Evolutionary conservation across 768 basidiomycete species (phyloP), one percentile per base, ranked within the genome.

Genomic region (Termitomyces sp.): DNA sequence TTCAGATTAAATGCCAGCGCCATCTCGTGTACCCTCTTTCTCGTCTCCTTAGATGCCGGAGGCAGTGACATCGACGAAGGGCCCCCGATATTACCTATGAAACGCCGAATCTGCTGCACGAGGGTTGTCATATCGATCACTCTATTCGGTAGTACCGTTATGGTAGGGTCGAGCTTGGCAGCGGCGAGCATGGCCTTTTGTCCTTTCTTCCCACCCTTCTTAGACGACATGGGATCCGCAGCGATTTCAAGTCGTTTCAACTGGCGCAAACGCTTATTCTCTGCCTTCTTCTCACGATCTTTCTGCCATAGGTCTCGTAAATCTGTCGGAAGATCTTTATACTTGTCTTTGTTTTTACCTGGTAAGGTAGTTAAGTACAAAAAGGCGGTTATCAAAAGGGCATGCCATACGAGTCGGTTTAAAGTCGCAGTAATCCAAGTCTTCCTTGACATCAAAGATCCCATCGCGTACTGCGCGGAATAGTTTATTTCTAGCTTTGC

Each of bases 231-330:
- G 0, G 87, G 86, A 62, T 93, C 88, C 2, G 84, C 74, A 12
- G 82, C 82, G 0, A 71, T 71, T 17, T 79, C 73, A 2, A 86
- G 70, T 11, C 80, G 80, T 15, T 78, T 83, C 3, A 78, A 68
- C 1, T 74, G 78, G 0, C 92, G 84, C 15, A 78, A 74, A 2
- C 73, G 77, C 66, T 92, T 96, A 64, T 74, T 67, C 54, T 85
- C 83, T 0, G 91, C 91, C 66, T 97, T 98, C 73, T 85, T 88
- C 50, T 75, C 71, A 2, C 93, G 90, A 65, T 98, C 95, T 45
- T 79, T 79, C 44, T 83, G 80, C 93, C 93, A 97, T 56, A 83
- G 85, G 0, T 71, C 79, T 51, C 74, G 77, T 8, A 97, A 75
- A 6, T 84, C 77, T 1, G 71, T 62, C 0, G 89, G 81, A 11